Evolutionary conservation across 2,329 filamentous ascomycete species (phyloP), one percentile per base, ranked within the genome.

Genomic region (Arthrobotrys conoides): DNA sequence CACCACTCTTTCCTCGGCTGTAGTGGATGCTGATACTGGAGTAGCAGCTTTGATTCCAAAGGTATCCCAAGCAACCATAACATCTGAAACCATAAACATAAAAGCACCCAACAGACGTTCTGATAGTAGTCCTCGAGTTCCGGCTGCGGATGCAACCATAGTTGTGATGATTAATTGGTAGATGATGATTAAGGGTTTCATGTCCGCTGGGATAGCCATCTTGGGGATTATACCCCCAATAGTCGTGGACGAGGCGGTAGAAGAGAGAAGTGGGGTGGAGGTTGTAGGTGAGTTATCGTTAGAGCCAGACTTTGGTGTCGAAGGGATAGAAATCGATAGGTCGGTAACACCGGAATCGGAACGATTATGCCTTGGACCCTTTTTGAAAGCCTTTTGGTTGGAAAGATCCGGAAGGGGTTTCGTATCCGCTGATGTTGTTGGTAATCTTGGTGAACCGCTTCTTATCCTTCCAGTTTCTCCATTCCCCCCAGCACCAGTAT

Each of bases 151-250:
- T 9, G 69, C 76, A 3, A 79, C 76, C 76, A 79, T 79, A 2
- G 66, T 71, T 18, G 76, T 72, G 10, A 79, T 79, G 36, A 79
- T 79, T 30, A 79, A 38, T 38, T 79, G 76, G 59, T 79, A 79
- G 46, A 79, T 51, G 12, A 79, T 30, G 12, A 79, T 79, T 9
- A 79, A 49, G 2, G 64, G 64, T n/a, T 70, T 71, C 76, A 79
- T 73, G 22, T 73, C 76, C 22, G 64, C 20, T 6, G 76, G 76
- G 18, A 79, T 70, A 0, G 48, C 55, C 44, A 79, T 30, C 24
- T 75, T 71, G 1, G 76, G 76, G 14, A 78, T 44, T 6, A 78
- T 18, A 6, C 53, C 59, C 14, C 44, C 49, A 0, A 53, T 16
- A n/a, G 14, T 16, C 16, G 55, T 24, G 0, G 69, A 68, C 8